These are phyloP conservation scores for Pichia ethanolica DNA, from an alignment of 805 yeast genomes.

Conservation along the genomic window DNA sequence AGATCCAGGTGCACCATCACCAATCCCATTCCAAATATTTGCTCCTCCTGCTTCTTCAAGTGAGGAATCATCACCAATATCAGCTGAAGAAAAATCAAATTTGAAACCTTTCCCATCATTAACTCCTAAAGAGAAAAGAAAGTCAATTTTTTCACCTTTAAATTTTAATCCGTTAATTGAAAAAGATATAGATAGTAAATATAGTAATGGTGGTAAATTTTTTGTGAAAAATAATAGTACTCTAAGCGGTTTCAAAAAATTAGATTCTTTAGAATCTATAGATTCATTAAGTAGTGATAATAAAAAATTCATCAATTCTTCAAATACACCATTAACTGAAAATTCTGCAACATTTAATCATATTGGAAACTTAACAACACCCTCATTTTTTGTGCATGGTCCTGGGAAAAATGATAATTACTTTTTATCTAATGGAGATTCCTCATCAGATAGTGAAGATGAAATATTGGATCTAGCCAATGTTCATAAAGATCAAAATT, in stretches of 20 bases:
- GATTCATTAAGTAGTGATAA: not conserved
- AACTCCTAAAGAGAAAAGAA: conserved; percentile 34
- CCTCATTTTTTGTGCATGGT: conserved; percentile 15
- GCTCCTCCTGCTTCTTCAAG: conserved; percentile 26
- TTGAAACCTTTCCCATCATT: not conserved
- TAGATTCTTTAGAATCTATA: not conserved
- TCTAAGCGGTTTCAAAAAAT: no score
- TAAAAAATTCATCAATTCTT: not conserved
- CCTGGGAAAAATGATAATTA: conserved; percentile 8
- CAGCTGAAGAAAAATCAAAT: conserved; percentile 7
- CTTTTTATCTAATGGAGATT: conserved; percentile 12
- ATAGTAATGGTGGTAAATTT: conserved; percentile 85
- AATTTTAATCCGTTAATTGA: conserved; percentile 74
- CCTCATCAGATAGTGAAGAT: conserved; percentile 26
- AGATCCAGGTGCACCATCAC: conserved; percentile 83
- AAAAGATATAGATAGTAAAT: conserved; percentile 74
- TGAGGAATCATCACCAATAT: conserved; percentile 3
- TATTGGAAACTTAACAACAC: conserved; percentile 13
- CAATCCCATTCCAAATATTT: conserved; percentile 46
- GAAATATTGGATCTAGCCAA: not conserved
- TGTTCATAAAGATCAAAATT: not conserved
- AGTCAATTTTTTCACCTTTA: conserved; percentile 75
- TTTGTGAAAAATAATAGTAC: conserved; percentile 36
- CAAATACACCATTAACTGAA: not conserved
- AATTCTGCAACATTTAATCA: not conserved